phyloP scores from a whole-genome alignment of 169 alveolate genomes.

The Cryptosporidium tyzzeri region DNA sequence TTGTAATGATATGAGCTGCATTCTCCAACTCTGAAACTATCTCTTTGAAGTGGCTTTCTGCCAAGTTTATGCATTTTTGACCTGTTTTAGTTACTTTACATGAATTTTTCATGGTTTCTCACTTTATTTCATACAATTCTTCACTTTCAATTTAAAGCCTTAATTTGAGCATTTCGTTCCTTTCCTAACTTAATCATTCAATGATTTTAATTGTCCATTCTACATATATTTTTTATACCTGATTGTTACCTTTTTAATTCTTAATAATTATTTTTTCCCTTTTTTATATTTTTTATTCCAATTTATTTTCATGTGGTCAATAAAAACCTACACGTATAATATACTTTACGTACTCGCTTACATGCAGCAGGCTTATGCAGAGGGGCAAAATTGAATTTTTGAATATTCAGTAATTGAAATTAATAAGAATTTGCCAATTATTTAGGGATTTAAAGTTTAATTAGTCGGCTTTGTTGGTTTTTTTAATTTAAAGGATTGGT shows the following conservation, averaged over 20 bases:
- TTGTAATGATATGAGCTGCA: slow-evolving; percentile 52
- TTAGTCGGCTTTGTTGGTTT: no score
- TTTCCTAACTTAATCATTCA: slow-evolving; percentile 21
- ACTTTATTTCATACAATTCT: background rate
- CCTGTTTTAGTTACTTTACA: slow-evolving; percentile 19
- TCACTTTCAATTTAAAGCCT: background rate
- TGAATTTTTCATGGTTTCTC: slow-evolving; percentile 9
- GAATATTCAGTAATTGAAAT: background rate
- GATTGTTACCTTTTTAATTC: slow-evolving; percentile 1
- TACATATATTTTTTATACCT: slow-evolving; percentile 7
- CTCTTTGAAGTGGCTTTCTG: slow-evolving; percentile 57
- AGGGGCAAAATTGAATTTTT: slow-evolving; percentile 9
- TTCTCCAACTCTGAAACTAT: slow-evolving; percentile 44
- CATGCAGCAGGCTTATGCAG: slow-evolving; percentile 48
- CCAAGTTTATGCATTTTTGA: slow-evolving; percentile 29
- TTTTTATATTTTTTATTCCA: background rate
- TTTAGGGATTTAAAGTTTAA: background rate
- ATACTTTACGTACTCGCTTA: slow-evolving; percentile 66
- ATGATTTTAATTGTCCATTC: slow-evolving; percentile 3
- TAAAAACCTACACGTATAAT: slow-evolving; percentile 51
- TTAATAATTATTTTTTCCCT: background rate
- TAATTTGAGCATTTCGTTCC: background rate
- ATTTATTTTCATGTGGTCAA: slow-evolving; percentile 58
- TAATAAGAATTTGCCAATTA: background rate
- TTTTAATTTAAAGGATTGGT: no score